These are phyloP conservation scores for Bisporella sp. DNA, from an alignment of 2,329 filamentous ascomycete genomes.

Conservation along the genomic window DNA sequence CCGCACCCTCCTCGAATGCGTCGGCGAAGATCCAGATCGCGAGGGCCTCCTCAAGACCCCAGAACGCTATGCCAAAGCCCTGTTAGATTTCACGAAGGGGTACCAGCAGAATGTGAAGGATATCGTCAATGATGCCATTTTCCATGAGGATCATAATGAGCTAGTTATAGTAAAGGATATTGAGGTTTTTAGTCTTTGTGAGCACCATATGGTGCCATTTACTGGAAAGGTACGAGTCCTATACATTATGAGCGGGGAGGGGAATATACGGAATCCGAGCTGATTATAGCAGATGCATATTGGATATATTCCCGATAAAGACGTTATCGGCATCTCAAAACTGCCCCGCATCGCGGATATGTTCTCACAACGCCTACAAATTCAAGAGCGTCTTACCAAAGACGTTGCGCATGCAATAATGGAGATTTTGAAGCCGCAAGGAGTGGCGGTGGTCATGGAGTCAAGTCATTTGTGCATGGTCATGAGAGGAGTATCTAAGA, in stretches of 20 bases:
- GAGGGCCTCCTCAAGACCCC: slow-evolving; percentile 64
- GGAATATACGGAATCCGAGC: not conserved
- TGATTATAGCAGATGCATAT: slow-evolving; percentile 76
- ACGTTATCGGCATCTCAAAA: slow-evolving; percentile 93
- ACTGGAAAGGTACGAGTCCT: slow-evolving; percentile 69
- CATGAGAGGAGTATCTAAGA: slow-evolving; percentile 97
- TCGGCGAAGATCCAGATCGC: slow-evolving; percentile 56
- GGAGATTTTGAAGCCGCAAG: slow-evolving; percentile 87
- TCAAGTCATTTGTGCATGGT: slow-evolving; percentile 97
- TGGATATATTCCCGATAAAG: slow-evolving; percentile 87
- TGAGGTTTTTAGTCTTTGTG: slow-evolving; percentile 88
- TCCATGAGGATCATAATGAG: slow-evolving; percentile 95
- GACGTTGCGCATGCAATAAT: slow-evolving; percentile 92
- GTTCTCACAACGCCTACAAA: slow-evolving; percentile 88
- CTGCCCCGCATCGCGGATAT: slow-evolving; percentile 93
- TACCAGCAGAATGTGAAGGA: slow-evolving; percentile 92
- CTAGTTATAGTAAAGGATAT: slow-evolving; percentile 98
- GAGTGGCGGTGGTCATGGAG: slow-evolving; percentile 96
- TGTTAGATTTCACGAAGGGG: slow-evolving; percentile 93
- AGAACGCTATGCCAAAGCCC: slow-evolving; percentile 85
- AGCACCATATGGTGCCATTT: slow-evolving; percentile 96
- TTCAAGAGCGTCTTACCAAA: slow-evolving; percentile 93
- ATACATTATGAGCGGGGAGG: not conserved
- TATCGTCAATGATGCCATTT: slow-evolving; percentile 89
- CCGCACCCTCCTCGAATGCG: slow-evolving; percentile 59